phyloP scores from a whole-genome alignment of 306 rosid genomes.

The Carpinus viminea region DNA sequence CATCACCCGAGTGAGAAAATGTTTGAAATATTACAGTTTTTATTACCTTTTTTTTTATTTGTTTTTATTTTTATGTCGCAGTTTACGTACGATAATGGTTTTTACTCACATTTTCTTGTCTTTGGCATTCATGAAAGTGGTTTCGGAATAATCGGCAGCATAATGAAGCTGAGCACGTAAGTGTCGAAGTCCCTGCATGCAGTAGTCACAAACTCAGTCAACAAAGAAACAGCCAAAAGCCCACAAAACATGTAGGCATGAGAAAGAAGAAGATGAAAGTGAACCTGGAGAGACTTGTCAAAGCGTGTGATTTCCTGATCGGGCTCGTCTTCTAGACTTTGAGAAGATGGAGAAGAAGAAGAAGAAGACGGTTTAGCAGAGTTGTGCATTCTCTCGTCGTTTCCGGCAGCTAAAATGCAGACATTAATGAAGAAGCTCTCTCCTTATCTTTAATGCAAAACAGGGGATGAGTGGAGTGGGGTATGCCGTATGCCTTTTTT shows the following conservation, averaged over 20 bases:
- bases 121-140: conserved; percentile 62
- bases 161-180: conserved; percentile 77
- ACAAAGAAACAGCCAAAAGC: neutral
- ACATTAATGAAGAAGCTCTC: too few relatives aligned
- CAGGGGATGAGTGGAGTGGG: conserved; percentile 4
- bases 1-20: too few relatives aligned
- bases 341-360: conserved; percentile 35
- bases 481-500: neutral
- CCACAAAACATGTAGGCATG: neutral
- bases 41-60: too few relatives aligned
- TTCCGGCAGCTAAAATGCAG: too few relatives aligned
- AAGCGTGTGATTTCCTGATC: conserved; percentile 42
- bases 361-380: neutral
- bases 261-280: neutral
- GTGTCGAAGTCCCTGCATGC: conserved; percentile 65
- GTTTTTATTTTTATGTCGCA: too few relatives aligned
- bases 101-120: conserved; percentile 61
- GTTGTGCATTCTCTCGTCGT: conserved; percentile 35
- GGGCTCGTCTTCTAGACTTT: conserved; percentile 41
- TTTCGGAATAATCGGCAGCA: conserved; percentile 89
- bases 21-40: too few relatives aligned
- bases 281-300: conserved; percentile 72
- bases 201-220: neutral
- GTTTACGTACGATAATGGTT: too few relatives aligned
- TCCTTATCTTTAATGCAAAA: neutral